Evolutionary conservation across 129 eudicot species (phyloP), one percentile per base, ranked within the genome.

Genomic region (Cynara cardunculus): DNA sequence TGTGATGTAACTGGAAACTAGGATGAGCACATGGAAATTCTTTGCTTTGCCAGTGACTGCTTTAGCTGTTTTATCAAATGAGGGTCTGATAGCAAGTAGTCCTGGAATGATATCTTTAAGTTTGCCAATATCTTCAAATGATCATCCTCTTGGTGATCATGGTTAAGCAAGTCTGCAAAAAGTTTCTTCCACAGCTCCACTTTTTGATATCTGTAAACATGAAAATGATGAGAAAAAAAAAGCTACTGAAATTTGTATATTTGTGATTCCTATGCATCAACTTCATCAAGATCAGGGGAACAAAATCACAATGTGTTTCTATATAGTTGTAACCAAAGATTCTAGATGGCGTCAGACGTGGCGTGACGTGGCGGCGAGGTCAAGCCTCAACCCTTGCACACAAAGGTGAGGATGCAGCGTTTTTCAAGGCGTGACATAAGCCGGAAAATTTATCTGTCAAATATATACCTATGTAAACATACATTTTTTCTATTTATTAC

Each of bases 171-270:
- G 78, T 88, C 92, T 9, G 27, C 64, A 67, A 94, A 94, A 78
- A 95, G 87, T 39, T 84, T 89, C 82, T 85, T 86, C 99, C 99
- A 95, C 1, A 94, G 94, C 25, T 90, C 89, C 24, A 73, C 84
- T 53, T 90, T 81, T 88, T 94, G 92, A 74, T 92, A 92, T 75
- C 97, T 95, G 85, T 80, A 67, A 21, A 31, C 64, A 71, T 65
- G 11, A 68, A 72, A 9, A 26, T 12, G 12, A n/a, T 37, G 11
- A 69, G 14, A 30, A 16, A 8, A 81, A 8, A 81, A 76, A 75
- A 53, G 27, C n/a, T 22, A 25, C 7, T 35, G 32, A 53, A 24
- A 41, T 41, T 10, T 41, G 3, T 41, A 41, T 46, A 46, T 46
- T 46, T 46, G 1, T 13, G 62, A 49, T 49, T 49, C 7, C 8